Conservation (phyloP, 2,329 filamentous ascomycete genomes). For the Colletotrichum lini region DNA sequence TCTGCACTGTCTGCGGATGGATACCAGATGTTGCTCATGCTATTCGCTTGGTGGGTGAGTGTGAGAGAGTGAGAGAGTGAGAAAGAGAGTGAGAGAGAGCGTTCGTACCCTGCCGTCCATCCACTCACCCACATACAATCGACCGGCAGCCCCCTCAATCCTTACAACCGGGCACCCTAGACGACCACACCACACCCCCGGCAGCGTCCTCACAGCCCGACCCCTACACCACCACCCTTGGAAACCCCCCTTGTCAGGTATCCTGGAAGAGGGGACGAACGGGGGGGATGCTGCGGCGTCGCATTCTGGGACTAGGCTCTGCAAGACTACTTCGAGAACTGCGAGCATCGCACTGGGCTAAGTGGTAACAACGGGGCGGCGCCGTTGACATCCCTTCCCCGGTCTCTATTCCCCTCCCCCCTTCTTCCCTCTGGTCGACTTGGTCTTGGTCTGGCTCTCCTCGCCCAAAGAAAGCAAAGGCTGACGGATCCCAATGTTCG, state of each 20-base stretch:
- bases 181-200: slow-evolving; percentile 15
- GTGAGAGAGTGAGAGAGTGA: slow-evolving; percentile 20
- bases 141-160: slow-evolving; percentile 33
- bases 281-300: slow-evolving; percentile 35
- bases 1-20: background rate
- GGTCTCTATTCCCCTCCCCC: slow-evolving; percentile 7
- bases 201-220: slow-evolving; percentile 31
- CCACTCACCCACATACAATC: slow-evolving; percentile 22
- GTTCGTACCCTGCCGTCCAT: slow-evolving; percentile 7
- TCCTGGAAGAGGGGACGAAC: slow-evolving; percentile 40
- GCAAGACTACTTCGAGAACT: slow-evolving; percentile 15
- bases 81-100: slow-evolving; percentile 13
- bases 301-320: slow-evolving; percentile 40
- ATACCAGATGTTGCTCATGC: slow-evolving; percentile 11
- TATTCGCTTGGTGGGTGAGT: slow-evolving; percentile 25
- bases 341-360: slow-evolving; percentile 14
- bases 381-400: slow-evolving; percentile 25
- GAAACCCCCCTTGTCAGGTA: slow-evolving; percentile 24
- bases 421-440: background rate
- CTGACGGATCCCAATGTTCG: slow-evolving; percentile 37
- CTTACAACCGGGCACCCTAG: slow-evolving; percentile 29
- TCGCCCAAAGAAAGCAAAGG: slow-evolving; percentile 21
- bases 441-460: slow-evolving; percentile 19
- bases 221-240: slow-evolving; percentile 27
- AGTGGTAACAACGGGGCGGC: slow-evolving; percentile 28